Percentiles rank a stretch among this genome's conserved stretches.
phyloP scores from a whole-genome alignment of 805 yeast genomes.

The Candida suzukii region DNA sequence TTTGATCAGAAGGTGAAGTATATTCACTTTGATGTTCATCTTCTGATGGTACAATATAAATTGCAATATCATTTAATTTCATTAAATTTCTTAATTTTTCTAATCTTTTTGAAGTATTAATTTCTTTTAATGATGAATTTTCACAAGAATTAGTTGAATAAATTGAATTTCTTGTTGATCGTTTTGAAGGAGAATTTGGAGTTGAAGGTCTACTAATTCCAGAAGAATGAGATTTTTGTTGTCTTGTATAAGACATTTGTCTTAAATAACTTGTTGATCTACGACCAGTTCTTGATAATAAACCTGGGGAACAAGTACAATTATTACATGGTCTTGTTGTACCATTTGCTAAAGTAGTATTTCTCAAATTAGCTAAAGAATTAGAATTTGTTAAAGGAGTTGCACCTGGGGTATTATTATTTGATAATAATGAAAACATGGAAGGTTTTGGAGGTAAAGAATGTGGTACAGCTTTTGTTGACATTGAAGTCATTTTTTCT shows the following conservation, averaged over 20 bases:
- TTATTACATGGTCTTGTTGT: conserved; percentile 62
- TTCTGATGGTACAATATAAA: conserved; percentile 58
- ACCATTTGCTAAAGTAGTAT: too few relatives aligned
- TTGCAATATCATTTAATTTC: conserved; percentile 51
- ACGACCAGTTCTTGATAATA: conserved; percentile 59
- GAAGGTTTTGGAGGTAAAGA: conserved; percentile 30
- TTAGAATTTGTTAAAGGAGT: conserved; percentile 14
- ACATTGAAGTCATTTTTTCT: too few relatives aligned
- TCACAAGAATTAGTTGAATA: conserved; percentile 9
- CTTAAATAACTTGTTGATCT: conserved; percentile 41
- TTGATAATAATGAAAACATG: conserved; percentile 33
- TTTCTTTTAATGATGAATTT: conserved; percentile 31
- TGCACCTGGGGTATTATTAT: conserved; percentile 22
- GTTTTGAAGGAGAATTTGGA: conserved; percentile 1
- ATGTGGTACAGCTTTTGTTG: conserved; percentile 17
- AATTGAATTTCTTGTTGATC: conserved; percentile 1
- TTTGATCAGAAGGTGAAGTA: conserved; percentile 45
- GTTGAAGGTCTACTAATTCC: conserved; percentile 21
- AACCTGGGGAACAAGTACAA: conserved; percentile 83
- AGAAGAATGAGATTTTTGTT: background rate
- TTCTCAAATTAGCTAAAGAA: too few relatives aligned
- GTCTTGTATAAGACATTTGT: conserved; percentile 17
- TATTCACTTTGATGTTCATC: conserved; percentile 64
- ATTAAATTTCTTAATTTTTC: conserved; percentile 55
- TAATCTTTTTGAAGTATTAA: conserved; percentile 56